Evolutionary conservation across 768 basidiomycete species (phyloP).

Genomic region (Mycena latifolia): DNA sequence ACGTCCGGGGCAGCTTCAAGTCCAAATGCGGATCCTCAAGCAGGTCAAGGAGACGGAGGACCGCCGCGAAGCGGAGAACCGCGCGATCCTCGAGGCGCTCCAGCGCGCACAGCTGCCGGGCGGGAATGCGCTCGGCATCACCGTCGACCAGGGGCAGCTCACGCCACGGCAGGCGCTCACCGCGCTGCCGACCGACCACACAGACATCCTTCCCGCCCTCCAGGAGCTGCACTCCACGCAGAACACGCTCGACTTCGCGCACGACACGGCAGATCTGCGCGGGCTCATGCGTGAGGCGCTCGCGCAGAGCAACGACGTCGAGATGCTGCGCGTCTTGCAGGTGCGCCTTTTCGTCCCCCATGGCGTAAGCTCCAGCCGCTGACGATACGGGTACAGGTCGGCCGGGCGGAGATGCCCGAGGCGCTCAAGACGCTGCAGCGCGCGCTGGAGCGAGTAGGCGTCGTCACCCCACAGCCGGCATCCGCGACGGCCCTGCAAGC

Average conservation of each 20-base stretch:
- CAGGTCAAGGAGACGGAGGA: constrained; percentile 58
- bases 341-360: constrained; percentile 37
- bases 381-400: constrained; percentile 49
- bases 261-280: constrained; percentile 69
- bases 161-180: constrained; percentile 21
- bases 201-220: constrained; percentile 39
- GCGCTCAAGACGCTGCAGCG: constrained; percentile 85
- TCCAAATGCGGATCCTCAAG: constrained; percentile 68
- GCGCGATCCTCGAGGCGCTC: constrained; percentile 50
- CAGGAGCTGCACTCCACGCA: constrained; percentile 48
- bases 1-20: constrained; percentile 50
- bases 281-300: constrained; percentile 71
- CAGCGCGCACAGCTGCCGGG: constrained; percentile 26
- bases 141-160: constrained; percentile 18
- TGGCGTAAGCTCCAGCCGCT: neutral
- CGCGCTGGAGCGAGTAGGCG: constrained; percentile 62
- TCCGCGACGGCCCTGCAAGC: neutral
- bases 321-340: constrained; percentile 73
- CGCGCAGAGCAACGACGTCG: constrained; percentile 68
- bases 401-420: constrained; percentile 80
- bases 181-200: constrained; percentile 5
- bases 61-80: constrained; percentile 49
- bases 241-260: constrained; percentile 59
- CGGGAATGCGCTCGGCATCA: constrained; percentile 22
- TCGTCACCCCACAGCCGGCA: constrained; percentile 8